phyloP scores from a whole-genome alignment of 2,329 filamentous ascomycete genomes.

The Oidium heveae region DNA sequence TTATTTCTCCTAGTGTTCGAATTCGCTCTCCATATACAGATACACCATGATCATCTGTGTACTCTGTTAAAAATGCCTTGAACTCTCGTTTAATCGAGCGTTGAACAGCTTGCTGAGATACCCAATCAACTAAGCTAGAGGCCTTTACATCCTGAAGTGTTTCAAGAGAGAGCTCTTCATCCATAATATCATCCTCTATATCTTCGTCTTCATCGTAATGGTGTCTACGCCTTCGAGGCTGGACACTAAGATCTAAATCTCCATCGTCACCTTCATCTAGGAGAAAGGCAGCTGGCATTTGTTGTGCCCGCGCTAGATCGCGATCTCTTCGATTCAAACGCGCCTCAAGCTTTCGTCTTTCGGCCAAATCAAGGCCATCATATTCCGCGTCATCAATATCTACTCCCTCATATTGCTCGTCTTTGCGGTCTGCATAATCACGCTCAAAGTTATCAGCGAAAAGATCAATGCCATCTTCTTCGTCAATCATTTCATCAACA shows the following conservation, averaged over 20 bases:
- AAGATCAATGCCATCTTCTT: slow-evolving; percentile 55
- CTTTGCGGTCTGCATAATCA: slow-evolving; percentile 42
- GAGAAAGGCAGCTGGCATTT: slow-evolving; percentile 48
- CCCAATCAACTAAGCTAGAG: slow-evolving; percentile 82
- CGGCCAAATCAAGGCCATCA: slow-evolving; percentile 39
- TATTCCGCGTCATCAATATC: slow-evolving; percentile 63
- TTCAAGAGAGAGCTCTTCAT: slow-evolving; percentile 81
- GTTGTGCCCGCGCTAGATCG: slow-evolving; percentile 39
- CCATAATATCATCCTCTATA: slow-evolving; percentile 83
- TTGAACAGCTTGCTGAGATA: slow-evolving; percentile 70
- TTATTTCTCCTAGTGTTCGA: slow-evolving; percentile 84
- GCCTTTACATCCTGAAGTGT: slow-evolving; percentile 84
- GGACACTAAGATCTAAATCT: slow-evolving; percentile 60
- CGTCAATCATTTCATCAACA: slow-evolving; percentile 58
- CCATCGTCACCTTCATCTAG: slow-evolving; percentile 59
- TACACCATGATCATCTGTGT: slow-evolving; percentile 65
- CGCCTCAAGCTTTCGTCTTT: slow-evolving; percentile 44
- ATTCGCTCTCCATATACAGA: slow-evolving; percentile 93
- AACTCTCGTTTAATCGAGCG: slow-evolving; percentile 89
- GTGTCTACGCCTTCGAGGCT: slow-evolving; percentile 63
- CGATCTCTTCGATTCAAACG: slow-evolving; percentile 50
- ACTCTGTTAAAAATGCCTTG: slow-evolving; percentile 90
- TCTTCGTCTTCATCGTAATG: slow-evolving; percentile 90
- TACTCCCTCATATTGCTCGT: slow-evolving; percentile 43
- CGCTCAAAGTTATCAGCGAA: slow-evolving; percentile 50